phyloP scores from a whole-genome alignment of 2,329 filamentous ascomycete genomes.

The Aureobasidium vineae region DNA sequence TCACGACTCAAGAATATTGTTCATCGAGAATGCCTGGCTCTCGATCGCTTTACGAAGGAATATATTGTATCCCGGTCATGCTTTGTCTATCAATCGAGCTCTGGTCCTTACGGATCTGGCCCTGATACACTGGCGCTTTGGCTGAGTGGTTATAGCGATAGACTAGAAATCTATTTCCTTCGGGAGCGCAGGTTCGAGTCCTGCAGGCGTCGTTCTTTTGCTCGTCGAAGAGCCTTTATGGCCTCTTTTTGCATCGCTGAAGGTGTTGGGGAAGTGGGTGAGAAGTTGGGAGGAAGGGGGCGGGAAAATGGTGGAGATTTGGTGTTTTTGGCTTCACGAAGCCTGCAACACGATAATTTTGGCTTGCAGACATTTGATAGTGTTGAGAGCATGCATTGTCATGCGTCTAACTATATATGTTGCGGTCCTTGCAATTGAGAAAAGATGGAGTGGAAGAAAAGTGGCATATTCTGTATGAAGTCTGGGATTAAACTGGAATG shows the following conservation, averaged over 20 bases:
- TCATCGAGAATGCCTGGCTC: not conserved
- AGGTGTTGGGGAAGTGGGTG: too few species aligned
- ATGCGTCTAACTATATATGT: not conserved
- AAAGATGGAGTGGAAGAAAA: not conserved
- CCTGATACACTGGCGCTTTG: constrained; percentile 9
- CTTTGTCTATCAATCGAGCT: not conserved
- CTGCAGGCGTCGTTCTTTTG: constrained; percentile 15
- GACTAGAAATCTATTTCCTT: constrained; percentile 26
- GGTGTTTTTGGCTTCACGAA: not conserved
- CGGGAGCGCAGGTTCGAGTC: constrained; percentile 20
- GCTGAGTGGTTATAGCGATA: constrained; percentile 26
- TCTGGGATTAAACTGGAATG: too few species aligned
- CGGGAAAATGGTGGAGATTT: not conserved
- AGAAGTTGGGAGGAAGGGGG: not conserved
- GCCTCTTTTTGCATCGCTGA: not conserved
- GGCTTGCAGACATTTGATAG: not conserved
- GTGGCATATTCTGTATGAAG: not conserved
- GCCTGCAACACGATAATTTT: not conserved
- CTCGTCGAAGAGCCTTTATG: too few species aligned
- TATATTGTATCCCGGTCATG: too few species aligned
- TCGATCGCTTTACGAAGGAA: too few species aligned
- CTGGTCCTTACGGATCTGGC: not conserved
- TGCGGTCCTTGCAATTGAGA: not conserved
- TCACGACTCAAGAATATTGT: not conserved
- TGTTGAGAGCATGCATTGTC: not conserved